phyloP scores from a whole-genome alignment of 1,284 basidiomycete genomes.

The Melampsora larici-populina region DNA sequence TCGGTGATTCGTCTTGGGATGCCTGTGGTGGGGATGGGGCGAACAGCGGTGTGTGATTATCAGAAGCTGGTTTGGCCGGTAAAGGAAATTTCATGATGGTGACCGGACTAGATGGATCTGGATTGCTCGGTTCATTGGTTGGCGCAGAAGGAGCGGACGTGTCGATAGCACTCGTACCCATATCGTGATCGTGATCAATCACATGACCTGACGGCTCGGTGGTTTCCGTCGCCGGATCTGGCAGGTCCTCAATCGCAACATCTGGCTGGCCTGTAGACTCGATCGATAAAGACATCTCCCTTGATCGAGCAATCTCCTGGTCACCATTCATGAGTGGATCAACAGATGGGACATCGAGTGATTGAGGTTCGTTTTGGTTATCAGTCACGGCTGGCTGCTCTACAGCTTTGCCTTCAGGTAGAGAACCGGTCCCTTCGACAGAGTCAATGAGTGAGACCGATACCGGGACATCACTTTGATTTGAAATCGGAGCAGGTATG shows the following conservation, averaged over 20 bases:
- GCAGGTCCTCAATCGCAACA: too few species aligned
- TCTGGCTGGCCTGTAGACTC: not conserved
- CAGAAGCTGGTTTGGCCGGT: conserved; percentile 18
- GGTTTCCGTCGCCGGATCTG: not conserved
- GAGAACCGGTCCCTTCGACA: too few species aligned
- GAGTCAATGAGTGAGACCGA: too few species aligned
- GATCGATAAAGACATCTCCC: conserved; percentile 17
- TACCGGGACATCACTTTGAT: too few species aligned
- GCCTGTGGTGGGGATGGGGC: conserved; percentile 12
- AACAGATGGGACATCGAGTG: not conserved
- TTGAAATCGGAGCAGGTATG: too few species aligned
- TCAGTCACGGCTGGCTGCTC: too few species aligned
- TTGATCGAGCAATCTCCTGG: conserved; percentile 16
- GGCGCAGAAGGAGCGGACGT: not conserved
- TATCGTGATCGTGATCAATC: not conserved
- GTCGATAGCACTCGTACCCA: not conserved
- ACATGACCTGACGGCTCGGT: not conserved
- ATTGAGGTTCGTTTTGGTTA: too few species aligned
- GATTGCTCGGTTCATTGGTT: not conserved
- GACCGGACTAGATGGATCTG: not conserved
- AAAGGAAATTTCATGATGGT: conserved; percentile 25
- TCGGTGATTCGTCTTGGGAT: not conserved
- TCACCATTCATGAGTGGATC: not conserved
- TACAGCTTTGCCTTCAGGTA: too few species aligned
- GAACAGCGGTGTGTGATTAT: conserved; percentile 12